A percentile compares a stretch with the other conserved stretches of the same genome.
These are phyloP conservation scores for Dioscorea zingiberensis DNA, from an alignment of 106 monocot genomes.

Conservation along the genomic window DNA sequence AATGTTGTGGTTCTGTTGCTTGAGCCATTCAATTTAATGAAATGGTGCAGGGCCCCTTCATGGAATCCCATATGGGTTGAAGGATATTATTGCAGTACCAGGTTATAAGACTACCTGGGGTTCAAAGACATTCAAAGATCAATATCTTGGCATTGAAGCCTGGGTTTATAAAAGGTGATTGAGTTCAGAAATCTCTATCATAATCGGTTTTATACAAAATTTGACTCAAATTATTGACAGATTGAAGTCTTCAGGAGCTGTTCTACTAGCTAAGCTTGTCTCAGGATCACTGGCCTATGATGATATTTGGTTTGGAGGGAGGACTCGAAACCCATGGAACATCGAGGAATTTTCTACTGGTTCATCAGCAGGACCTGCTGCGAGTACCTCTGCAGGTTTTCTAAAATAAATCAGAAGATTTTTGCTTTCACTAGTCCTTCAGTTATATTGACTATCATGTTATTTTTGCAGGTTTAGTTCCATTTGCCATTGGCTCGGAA, in stretches of 20 bases:
- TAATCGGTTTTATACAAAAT: background rate
- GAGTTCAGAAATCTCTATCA: background rate
- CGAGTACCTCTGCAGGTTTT: slow-evolving; percentile 85
- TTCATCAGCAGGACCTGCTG: slow-evolving; percentile 96
- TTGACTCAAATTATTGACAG: slow-evolving; percentile 16
- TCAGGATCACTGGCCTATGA: slow-evolving; percentile 97
- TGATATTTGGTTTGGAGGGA: slow-evolving; percentile 97
- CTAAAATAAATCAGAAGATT: background rate
- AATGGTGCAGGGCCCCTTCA: slow-evolving; percentile 68
- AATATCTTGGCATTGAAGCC: slow-evolving; percentile 75
- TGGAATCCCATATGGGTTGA: slow-evolving; percentile 95
- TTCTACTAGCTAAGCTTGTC: slow-evolving; percentile 84
- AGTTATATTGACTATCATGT: background rate
- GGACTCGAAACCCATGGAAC: slow-evolving; percentile 97
- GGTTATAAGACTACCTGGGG: slow-evolving; percentile 90
- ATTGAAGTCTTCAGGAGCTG: slow-evolving; percentile 71
- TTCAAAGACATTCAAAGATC: slow-evolving; percentile 78
- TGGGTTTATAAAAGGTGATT: slow-evolving; percentile 88
- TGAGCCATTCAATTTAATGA: background rate
- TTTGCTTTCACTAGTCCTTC: background rate
- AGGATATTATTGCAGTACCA: slow-evolving; percentile 86
- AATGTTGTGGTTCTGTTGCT: background rate
- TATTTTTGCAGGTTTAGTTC: slow-evolving; percentile 30
- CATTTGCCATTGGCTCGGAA: slow-evolving; percentile 96
- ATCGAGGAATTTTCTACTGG: slow-evolving; percentile 84